Percentiles rank a stretch among this genome's conserved stretches.
Evolutionary conservation across 192 early-diverging fungal genomes (phyloP).

Genomic region (Coemansia sp.): DNA sequence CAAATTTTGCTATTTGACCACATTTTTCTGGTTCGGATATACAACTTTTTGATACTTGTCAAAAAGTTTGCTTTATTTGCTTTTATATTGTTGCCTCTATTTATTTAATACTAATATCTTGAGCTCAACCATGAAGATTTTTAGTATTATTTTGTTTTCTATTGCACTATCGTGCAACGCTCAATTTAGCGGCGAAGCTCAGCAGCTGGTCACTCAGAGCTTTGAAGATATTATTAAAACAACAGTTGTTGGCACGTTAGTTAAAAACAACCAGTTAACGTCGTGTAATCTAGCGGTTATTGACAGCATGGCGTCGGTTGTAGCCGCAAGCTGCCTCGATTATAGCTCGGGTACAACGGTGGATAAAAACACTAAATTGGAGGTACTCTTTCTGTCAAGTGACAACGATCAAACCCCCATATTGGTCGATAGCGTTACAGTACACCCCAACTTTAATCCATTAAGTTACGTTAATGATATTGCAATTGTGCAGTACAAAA

Average conservation of each 20-base stretch:
- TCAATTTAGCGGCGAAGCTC: too few relatives aligned
- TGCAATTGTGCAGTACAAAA: conserved; percentile 18
- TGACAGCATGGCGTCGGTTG: conserved; percentile 8
- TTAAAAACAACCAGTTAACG: conserved; percentile 8
- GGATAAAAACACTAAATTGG: conserved; percentile 4
- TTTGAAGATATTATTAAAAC: background rate
- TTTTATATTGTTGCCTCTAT: too few relatives aligned
- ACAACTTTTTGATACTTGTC: too few relatives aligned
- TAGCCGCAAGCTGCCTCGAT: conserved; percentile 15
- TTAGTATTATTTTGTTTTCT: too few relatives aligned
- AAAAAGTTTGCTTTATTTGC: too few relatives aligned
- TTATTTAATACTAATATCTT: too few relatives aligned
- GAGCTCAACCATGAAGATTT: too few relatives aligned
- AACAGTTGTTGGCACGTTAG: conserved; percentile 5
- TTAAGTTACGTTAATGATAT: conserved; percentile 9
- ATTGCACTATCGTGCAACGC: too few relatives aligned
- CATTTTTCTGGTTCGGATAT: too few relatives aligned
- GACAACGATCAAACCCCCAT: background rate
- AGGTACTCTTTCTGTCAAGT: conserved; percentile 1
- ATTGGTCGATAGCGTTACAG: background rate
- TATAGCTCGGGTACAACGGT: background rate
- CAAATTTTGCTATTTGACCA: too few relatives aligned
- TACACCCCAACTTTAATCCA: conserved; percentile 8
- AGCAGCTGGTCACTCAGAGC: background rate
- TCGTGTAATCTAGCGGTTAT: conserved; percentile 14